phyloP scores from a whole-genome alignment of 768 basidiomycete genomes.

The Mycena capillaripes region DNA sequence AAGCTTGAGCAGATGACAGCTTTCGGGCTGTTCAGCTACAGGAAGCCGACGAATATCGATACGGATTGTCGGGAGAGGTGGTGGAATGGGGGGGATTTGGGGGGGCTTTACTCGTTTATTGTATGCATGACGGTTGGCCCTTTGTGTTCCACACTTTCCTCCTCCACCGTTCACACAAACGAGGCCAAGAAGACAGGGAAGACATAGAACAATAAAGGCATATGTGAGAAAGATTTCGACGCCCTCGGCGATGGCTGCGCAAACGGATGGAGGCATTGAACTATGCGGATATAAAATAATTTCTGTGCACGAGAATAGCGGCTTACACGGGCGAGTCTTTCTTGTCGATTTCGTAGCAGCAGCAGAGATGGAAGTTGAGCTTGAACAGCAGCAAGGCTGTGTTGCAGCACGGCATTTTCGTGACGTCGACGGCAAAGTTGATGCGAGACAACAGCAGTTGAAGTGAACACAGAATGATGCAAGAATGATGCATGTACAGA shows the following conservation, averaged over 20 bases:
- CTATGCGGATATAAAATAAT: background rate
- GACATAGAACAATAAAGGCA: background rate
- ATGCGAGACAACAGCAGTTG: no score
- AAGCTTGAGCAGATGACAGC: background rate
- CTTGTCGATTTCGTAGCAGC: background rate
- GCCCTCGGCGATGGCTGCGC: background rate
- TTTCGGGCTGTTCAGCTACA: background rate
- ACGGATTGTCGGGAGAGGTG: background rate
- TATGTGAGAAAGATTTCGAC: background rate
- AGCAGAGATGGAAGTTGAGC: background rate
- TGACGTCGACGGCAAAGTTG: no score
- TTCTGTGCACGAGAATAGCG: background rate
- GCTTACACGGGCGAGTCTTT: background rate
- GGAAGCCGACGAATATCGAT: slow-evolving; percentile 3
- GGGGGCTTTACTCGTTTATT: background rate
- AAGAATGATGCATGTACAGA: no score
- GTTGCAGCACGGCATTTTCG: no score
- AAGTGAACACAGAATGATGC: no score
- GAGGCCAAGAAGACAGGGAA: background rate
- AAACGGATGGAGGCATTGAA: background rate
- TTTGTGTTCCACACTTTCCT: background rate
- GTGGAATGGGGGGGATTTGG: background rate
- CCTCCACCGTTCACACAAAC: background rate
- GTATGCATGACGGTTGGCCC: background rate
- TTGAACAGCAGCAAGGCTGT: no score